Conservation (phyloP, 176 grass and related monocot species). For the Elaeis guineensis region DNA sequence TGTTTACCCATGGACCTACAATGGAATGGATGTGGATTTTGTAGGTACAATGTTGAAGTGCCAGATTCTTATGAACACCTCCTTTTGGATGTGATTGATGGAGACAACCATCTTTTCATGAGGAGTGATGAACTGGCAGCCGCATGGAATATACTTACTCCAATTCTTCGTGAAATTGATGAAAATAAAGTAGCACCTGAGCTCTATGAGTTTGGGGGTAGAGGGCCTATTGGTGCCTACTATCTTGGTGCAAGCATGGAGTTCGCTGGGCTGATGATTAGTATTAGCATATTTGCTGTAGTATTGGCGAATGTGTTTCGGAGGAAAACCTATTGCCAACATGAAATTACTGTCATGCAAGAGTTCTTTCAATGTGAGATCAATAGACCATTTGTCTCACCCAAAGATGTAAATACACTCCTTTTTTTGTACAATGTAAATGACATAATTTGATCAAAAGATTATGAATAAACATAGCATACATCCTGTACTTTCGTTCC, state of each 20-base stretch:
- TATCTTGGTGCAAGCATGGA: slow-evolving; percentile 87
- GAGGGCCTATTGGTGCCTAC: slow-evolving; percentile 75
- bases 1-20: no score
- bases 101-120: slow-evolving; percentile 93
- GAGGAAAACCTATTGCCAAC: no score
- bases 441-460: no score
- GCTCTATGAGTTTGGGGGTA: slow-evolving; percentile 67
- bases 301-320: no score
- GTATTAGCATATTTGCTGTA: no score
- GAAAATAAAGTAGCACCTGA: slow-evolving; percentile 64
- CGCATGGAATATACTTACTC: slow-evolving; percentile 69
- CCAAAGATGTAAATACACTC: no score
- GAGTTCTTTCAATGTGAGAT: no score
- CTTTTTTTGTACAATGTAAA: no score
- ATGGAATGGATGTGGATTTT: slow-evolving; percentile 7
- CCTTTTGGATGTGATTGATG: slow-evolving; percentile 77
- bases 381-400: no score
- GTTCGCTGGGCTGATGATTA: slow-evolving; percentile 79
- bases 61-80: slow-evolving; percentile 96
- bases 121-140: slow-evolving; percentile 80
- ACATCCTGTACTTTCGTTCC: no score
- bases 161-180: slow-evolving; percentile 66
- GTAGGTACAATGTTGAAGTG: slow-evolving; percentile 69
- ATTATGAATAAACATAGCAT: no score
- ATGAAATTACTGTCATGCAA: no score